Percentiles rank a stretch among this genome's conserved stretches.
Conservation (phyloP, 202 grass and related monocot species). For the Digitaria exilis region DNA sequence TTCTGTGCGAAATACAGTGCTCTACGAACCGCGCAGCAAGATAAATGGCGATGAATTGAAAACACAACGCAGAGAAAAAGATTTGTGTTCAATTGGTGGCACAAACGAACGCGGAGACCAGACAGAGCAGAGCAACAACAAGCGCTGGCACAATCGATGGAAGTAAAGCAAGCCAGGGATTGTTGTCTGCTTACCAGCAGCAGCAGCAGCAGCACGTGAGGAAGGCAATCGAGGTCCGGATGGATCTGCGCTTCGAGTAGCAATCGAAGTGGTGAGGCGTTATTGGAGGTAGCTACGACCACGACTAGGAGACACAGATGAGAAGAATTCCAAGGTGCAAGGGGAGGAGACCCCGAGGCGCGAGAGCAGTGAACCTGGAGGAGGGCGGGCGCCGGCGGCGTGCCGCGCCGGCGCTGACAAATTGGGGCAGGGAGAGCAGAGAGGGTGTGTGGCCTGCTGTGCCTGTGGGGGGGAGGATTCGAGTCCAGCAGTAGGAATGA, state of each 20-base stretch:
- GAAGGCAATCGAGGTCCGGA: neutral
- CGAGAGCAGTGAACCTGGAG: neutral
- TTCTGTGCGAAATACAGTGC: too few relatives aligned
- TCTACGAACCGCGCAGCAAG: neutral
- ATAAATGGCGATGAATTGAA: neutral
- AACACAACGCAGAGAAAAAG: neutral
- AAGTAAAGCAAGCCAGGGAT: neutral
- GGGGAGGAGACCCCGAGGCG: neutral
- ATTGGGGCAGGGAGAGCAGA: neutral
- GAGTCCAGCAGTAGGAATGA: neutral
- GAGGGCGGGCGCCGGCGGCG: neutral
- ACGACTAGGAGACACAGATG: neutral
- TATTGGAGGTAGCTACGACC: too few relatives aligned
- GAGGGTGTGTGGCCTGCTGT: too few relatives aligned
- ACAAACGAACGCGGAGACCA: neutral
- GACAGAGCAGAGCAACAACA: neutral
- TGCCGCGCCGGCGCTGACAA: neutral
- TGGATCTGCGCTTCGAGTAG: slow-evolving; percentile 5
- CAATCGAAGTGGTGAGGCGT: neutral
- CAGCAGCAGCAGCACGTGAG: too few relatives aligned
- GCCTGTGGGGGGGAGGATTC: neutral
- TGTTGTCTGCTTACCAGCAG: neutral
- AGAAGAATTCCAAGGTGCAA: neutral
- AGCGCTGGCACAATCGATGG: neutral
- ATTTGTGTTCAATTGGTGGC: neutral